These are phyloP conservation scores for Pharus latifolius DNA, from an alignment of 176 grass and related monocot genomes.

Conservation along the genomic window DNA sequence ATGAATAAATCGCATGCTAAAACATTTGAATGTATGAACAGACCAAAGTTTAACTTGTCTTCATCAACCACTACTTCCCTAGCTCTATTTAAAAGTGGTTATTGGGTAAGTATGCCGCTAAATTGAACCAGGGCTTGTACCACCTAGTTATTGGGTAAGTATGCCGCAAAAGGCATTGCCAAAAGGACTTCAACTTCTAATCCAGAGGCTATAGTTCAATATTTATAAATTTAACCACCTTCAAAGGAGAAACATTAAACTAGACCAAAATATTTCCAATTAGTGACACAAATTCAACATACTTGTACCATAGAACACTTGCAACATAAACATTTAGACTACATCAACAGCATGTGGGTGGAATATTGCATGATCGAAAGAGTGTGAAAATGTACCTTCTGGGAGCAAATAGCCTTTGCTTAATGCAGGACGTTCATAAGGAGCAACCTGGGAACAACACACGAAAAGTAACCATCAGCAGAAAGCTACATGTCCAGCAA, in stretches of 20 bases:
- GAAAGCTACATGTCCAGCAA: not conserved
- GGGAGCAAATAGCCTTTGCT: constrained; percentile 31
- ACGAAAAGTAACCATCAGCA: not conserved
- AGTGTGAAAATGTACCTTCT: not conserved
- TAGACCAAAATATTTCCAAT: not conserved
- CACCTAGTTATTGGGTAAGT: too few species aligned
- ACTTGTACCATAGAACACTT: not conserved
- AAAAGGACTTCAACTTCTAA: too few species aligned
- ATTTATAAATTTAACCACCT: not conserved
- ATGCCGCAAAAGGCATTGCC: too few species aligned
- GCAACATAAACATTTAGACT: not conserved
- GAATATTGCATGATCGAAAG: not conserved
- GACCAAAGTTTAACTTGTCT: too few species aligned
- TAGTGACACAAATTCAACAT: not conserved
- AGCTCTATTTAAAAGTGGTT: not conserved
- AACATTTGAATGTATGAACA: not conserved
- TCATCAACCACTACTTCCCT: not conserved
- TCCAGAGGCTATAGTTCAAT: not conserved
- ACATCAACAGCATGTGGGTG: not conserved
- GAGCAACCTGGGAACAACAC: constrained; percentile 10
- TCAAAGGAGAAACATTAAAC: not conserved
- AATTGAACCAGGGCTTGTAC: not conserved
- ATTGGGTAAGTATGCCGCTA: not conserved
- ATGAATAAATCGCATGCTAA: not conserved
- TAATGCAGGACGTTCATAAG: constrained; percentile 26